phyloP scores from a whole-genome alignment of 768 basidiomycete species.

The Collybia sp. region DNA sequence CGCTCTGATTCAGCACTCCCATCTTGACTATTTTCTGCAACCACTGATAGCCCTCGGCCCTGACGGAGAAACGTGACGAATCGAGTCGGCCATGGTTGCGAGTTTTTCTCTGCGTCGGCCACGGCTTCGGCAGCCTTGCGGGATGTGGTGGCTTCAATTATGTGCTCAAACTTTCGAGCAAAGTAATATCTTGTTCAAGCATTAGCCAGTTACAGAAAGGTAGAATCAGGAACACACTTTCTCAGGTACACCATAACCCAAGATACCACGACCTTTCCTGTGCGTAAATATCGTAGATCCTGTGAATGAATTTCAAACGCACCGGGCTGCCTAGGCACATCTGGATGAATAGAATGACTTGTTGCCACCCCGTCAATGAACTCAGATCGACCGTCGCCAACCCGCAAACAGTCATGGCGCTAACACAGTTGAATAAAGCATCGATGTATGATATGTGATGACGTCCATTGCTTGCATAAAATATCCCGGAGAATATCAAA shows the following conservation, averaged over 20 bases:
- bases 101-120: constrained; percentile 13
- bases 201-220: constrained; percentile 2
- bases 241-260: constrained; percentile 82
- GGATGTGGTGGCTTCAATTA: constrained; percentile 41
- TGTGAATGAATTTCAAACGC: constrained; percentile 21
- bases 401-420: constrained; percentile 78
- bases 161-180: constrained; percentile 57
- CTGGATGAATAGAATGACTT: constrained; percentile 65
- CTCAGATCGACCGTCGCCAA: constrained; percentile 67
- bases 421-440: constrained; percentile 71
- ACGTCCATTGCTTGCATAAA: constrained; percentile 79
- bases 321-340: constrained; percentile 79
- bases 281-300: background rate
- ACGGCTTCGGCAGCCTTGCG: constrained; percentile 16
- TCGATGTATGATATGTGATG: constrained; percentile 73
- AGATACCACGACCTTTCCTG: constrained; percentile 60
- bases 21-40: constrained; percentile 11
- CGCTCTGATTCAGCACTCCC: constrained; percentile 10
- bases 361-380: constrained; percentile 64
- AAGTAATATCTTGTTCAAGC: constrained; percentile 54
- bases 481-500: constrained; percentile 70
- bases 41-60: constrained; percentile 7
- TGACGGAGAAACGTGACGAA: constrained; percentile 13
- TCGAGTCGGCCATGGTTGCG: constrained; percentile 18
- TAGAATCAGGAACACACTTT: constrained; percentile 37